These are phyloP conservation scores for Pseudomassariella vexata DNA, from an alignment of 2,329 filamentous ascomycete species.

Conservation along the genomic window DNA sequence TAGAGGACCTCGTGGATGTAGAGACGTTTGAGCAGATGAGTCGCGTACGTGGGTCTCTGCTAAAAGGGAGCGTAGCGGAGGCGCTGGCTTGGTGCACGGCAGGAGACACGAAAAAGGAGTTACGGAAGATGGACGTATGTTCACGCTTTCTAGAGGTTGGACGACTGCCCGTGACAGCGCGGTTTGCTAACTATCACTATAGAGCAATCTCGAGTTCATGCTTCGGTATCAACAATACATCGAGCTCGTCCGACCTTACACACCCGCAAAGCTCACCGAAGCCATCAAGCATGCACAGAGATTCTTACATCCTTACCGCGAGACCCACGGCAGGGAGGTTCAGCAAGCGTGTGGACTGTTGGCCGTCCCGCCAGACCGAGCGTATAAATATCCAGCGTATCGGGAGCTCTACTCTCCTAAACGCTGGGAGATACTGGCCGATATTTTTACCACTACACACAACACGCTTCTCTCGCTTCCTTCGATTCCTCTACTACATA, in stretches of 20 bases:
- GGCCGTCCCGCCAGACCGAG: slow-evolving; percentile 60
- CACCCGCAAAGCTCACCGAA: slow-evolving; percentile 58
- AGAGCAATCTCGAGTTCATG: slow-evolving; percentile 87
- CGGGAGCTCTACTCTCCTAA: slow-evolving; percentile 62
- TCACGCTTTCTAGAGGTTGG: neutral
- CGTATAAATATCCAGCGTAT: slow-evolving; percentile 28
- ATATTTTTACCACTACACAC: slow-evolving; percentile 79
- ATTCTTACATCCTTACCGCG: slow-evolving; percentile 65
- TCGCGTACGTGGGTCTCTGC: slow-evolving; percentile 67
- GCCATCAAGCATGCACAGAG: slow-evolving; percentile 79
- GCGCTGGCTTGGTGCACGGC: slow-evolving; percentile 78
- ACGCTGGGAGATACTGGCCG: slow-evolving; percentile 72
- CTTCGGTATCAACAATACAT: slow-evolving; percentile 92
- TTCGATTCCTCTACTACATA: slow-evolving; percentile 76
- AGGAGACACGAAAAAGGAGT: slow-evolving; percentile 79
- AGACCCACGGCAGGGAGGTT: slow-evolving; percentile 64
- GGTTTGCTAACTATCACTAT: slow-evolving; percentile 8
- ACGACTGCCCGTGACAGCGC: neutral
- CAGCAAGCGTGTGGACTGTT: slow-evolving; percentile 73
- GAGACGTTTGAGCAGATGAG: slow-evolving; percentile 82
- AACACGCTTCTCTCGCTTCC: slow-evolving; percentile 81
- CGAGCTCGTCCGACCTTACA: slow-evolving; percentile 64
- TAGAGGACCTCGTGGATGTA: slow-evolving; percentile 80
- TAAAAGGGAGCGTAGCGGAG: slow-evolving; percentile 65
- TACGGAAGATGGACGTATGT: slow-evolving; percentile 78